These are phyloP conservation scores for Cenchrus americanus DNA, from an alignment of 176 grass and related monocot species.

Conservation along the genomic window DNA sequence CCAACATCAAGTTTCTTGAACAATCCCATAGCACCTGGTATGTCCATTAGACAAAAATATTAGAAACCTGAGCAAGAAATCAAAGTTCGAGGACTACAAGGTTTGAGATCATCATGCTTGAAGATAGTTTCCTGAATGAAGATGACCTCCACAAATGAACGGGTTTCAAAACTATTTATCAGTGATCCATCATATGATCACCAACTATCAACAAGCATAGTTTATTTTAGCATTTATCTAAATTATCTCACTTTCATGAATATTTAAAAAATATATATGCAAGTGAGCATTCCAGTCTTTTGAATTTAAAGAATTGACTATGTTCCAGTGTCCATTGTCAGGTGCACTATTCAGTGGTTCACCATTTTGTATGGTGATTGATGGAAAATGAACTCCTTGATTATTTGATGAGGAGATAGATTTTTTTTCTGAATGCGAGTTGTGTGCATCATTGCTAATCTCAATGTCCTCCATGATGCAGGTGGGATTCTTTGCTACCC, in stretches of 20 bases:
- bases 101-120: constrained; percentile 35
- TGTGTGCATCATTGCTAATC: too few species aligned
- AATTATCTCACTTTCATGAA: neutral
- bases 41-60: constrained; percentile 19
- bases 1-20: constrained; percentile 80
- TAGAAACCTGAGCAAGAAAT: constrained; percentile 27
- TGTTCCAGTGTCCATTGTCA: neutral
- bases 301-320: constrained; percentile 17
- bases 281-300: neutral
- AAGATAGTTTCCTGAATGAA: constrained; percentile 22
- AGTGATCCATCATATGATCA: neutral
- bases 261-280: constrained; percentile 13
- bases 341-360: neutral
- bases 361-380: too few species aligned
- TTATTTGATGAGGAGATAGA: too few species aligned
- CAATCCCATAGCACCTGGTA: constrained; percentile 80
- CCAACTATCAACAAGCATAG: constrained; percentile 26
- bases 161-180: constrained; percentile 18
- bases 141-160: constrained; percentile 24
- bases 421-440: too few species aligned
- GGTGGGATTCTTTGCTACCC: too few species aligned
- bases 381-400: too few species aligned
- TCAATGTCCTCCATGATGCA: too few species aligned
- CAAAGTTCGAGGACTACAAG: constrained; percentile 21
- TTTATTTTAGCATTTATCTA: constrained; percentile 23